A percentile compares a stretch with the other conserved stretches of the same genome.
Conservation (phyloP, 192 early-diverging fungal species). For the Martensiomyces pterosporus region DNA sequence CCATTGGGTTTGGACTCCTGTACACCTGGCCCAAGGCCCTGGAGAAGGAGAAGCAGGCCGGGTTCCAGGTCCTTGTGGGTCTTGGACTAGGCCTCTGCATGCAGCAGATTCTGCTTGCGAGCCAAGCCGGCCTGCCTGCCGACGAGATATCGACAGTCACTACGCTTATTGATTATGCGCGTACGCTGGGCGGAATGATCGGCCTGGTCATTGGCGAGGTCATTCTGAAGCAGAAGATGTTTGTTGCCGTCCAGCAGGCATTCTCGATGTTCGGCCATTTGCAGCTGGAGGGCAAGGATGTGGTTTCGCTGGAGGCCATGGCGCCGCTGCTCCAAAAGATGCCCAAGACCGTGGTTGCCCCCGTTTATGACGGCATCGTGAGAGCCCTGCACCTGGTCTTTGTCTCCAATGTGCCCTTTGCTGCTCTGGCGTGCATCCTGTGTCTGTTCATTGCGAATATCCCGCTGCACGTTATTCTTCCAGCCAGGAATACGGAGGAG, state of each 20-base stretch:
- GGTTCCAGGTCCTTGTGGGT: constrained; percentile 34
- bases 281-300: constrained; percentile 26
- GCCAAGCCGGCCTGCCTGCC: constrained; percentile 31
- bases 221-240: constrained; percentile 46
- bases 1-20: constrained; percentile 46
- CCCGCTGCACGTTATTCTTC: constrained; percentile 33
- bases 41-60: constrained; percentile 12
- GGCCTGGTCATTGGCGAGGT: constrained; percentile 44
- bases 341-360: constrained; percentile 6
- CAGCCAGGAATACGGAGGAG: constrained; percentile 21
- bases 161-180: constrained; percentile 45
- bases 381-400: constrained; percentile 38
- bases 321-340: constrained; percentile 33
- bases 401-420: constrained; percentile 47
- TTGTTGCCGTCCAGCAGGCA: constrained; percentile 13
- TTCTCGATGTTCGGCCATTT: constrained; percentile 15
- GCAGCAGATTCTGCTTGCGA: constrained; percentile 46
- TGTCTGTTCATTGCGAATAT: constrained; percentile 34
- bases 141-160: constrained; percentile 48
- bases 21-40: constrained; percentile 31
- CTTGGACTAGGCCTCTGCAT: constrained; percentile 47
- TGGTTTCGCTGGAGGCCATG: constrained; percentile 29
- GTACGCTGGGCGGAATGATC: constrained; percentile 50
- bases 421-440: constrained; percentile 32
- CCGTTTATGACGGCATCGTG: constrained; percentile 31